Percentiles rank a stretch among this genome's conserved stretches.
Evolutionary conservation across 345 rosid species (phyloP).

Genomic region (Triadica sebifera): DNA sequence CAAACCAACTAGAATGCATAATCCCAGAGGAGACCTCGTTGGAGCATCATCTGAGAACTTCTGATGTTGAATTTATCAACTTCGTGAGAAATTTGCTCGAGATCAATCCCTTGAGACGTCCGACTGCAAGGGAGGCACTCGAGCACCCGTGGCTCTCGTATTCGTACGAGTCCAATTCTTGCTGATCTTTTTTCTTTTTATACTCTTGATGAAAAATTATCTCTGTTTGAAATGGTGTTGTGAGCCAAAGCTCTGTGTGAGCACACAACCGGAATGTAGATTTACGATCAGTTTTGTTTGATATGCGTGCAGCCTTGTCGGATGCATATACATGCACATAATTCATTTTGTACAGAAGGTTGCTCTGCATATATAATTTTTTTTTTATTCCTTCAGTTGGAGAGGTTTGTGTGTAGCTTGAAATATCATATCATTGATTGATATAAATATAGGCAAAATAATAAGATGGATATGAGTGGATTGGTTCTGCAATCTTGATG

Average conservation of each 20-base stretch:
- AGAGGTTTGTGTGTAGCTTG: conserved; percentile 25
- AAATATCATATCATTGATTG: conserved; percentile 13
- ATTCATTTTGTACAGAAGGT: conserved; percentile 12
- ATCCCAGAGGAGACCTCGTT: conserved; percentile 63
- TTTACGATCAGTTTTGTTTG: conserved; percentile 31
- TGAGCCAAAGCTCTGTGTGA: not conserved
- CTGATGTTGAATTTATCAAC: conserved; percentile 54
- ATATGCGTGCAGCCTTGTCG: conserved; percentile 10
- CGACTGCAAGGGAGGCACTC: conserved; percentile 75
- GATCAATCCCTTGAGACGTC: conserved; percentile 76
- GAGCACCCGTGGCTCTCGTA: conserved; percentile 83
- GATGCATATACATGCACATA: not conserved
- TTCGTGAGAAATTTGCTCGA: conserved; percentile 67
- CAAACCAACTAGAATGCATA: conserved; percentile 68
- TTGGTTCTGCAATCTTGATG: too few species aligned
- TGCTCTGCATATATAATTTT: not conserved
- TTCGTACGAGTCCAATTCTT: conserved; percentile 12
- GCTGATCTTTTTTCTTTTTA: conserved; percentile 3
- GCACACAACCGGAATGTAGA: conserved; percentile 3
- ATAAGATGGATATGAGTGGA: not conserved
- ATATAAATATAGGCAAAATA: conserved; percentile 13
- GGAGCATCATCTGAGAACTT: conserved; percentile 58
- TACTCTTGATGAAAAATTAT: not conserved
- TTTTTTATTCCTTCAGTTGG: conserved; percentile 11
- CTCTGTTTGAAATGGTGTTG: not conserved